Evolutionary conservation across 75 land plant species (phyloP), one percentile per base, ranked within the genome.

Genomic region (Picea sitchensis): DNA sequence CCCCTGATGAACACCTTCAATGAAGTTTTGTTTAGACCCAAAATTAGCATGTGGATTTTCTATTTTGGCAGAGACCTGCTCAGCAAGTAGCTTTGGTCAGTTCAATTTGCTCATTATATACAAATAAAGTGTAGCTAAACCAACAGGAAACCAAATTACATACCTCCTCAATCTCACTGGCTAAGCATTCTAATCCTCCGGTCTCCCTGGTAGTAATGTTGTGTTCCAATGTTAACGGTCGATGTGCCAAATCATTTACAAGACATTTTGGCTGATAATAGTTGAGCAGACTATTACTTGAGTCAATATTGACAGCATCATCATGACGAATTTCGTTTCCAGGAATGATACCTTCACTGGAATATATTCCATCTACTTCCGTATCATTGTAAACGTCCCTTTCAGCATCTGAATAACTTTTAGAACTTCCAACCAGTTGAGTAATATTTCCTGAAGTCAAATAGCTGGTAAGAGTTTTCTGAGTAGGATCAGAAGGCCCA

Each of bases 381-480:
- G 5, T 73, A 18, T 41, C 30, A 51, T 56, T n/a, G 12, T 23
- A 26, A 41, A 18, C 62, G 77, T 36, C 26, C 41, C 47, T 56
- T 38, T 81, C 69, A 78, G 59, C 30, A 47, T 23, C n/a, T 32
- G 47, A 44, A 61, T 80, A 31, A 21, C 36, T 41, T n/a, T 77
- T 5, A 79, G n/a, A 17, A 38, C 78, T 47, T n/a, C 68, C 47
- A 38, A 20, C 17, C 18, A 54, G 75, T 56, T 41, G 21, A 51
- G 83, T 65, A 64, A 83, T 71, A 80, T 80, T 82, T 78, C 82
- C 83, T n/a, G 85, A 59, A 30, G 56, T 64, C 30, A 92, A 5
- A 73, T 83, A 92, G 59, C 77, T 75, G 4, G 83, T 75, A 30
- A 95, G 73, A 57, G 90, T 90, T 77, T 79, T 93, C 67, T 95